phyloP scores from a whole-genome alignment of 805 yeast species.

The Zygotorulaspora florentina region DNA sequence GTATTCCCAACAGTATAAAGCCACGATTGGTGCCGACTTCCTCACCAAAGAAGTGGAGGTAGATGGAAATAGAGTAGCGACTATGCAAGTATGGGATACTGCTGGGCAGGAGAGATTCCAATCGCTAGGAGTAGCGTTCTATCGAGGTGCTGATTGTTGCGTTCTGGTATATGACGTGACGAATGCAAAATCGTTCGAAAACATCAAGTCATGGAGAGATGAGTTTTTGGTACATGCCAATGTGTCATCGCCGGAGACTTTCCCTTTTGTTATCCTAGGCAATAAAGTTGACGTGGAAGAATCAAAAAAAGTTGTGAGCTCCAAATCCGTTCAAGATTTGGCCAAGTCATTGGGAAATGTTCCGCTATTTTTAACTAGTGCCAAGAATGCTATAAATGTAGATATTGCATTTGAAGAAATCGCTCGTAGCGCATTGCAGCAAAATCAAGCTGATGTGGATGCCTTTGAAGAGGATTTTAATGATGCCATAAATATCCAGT shows the following conservation, averaged over 20 bases:
- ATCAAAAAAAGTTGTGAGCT: constrained; percentile 65
- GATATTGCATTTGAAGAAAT: constrained; percentile 95
- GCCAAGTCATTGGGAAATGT: constrained; percentile 66
- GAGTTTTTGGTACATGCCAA: constrained; percentile 92
- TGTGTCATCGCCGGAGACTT: constrained; percentile 87
- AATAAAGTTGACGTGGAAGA: constrained; percentile 95
- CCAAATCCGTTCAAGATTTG: constrained; percentile 57
- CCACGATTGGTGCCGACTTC: constrained; percentile 97
- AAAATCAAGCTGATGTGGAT: constrained; percentile 63
- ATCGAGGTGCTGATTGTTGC: constrained; percentile 97
- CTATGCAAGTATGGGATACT: constrained; percentile 90
- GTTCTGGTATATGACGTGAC: constrained; percentile 94
- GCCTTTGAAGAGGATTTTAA: constrained; percentile 91
- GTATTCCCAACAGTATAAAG: constrained; percentile 92
- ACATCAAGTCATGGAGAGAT: constrained; percentile 87
- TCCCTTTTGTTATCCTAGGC: constrained; percentile 93
- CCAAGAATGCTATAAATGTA: constrained; percentile 92
- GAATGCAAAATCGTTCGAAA: constrained; percentile 88
- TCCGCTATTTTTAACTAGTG: constrained; percentile 96
- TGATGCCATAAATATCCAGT: constrained; percentile 91
- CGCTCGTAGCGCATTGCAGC: constrained; percentile 92
- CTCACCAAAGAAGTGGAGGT: constrained; percentile 83
- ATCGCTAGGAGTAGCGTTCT: constrained; percentile 92
- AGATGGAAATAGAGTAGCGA: constrained; percentile 58
- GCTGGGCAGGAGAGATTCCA: constrained; percentile 99